phyloP scores from a whole-genome alignment of 2,329 filamentous ascomycete genomes.

The Fusarium chlamydosporum region DNA sequence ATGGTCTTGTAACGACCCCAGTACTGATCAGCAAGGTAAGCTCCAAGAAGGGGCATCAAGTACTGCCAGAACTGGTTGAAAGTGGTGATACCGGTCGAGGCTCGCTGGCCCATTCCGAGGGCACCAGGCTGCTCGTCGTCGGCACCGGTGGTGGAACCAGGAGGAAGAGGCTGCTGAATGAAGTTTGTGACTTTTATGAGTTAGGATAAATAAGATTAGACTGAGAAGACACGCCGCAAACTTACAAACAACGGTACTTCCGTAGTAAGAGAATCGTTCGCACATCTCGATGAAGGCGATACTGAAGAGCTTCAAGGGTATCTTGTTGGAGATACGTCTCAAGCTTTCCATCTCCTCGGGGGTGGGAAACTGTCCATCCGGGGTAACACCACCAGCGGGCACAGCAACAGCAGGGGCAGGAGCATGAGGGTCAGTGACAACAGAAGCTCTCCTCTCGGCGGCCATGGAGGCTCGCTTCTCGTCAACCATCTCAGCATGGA shows the following conservation, averaged over 20 bases:
- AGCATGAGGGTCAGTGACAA: slow-evolving; percentile 36
- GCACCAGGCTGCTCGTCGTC: slow-evolving; percentile 64
- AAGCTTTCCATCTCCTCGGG: slow-evolving; percentile 63
- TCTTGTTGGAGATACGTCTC: slow-evolving; percentile 67
- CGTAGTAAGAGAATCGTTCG: slow-evolving; percentile 82
- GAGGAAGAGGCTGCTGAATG: slow-evolving; percentile 70
- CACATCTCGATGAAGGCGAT: slow-evolving; percentile 78
- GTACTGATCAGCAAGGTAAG: slow-evolving; percentile 67
- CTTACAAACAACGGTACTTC: slow-evolving; percentile 73
- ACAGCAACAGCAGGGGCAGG: not conserved
- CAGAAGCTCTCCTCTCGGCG: slow-evolving; percentile 51
- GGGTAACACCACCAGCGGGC: slow-evolving; percentile 2
- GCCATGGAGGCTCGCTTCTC: slow-evolving; percentile 52
- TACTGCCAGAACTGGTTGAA: slow-evolving; percentile 74
- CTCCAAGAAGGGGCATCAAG: slow-evolving; percentile 70
- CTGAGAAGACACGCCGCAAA: slow-evolving; percentile 46
- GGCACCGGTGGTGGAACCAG: slow-evolving; percentile 68
- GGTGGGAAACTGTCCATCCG: slow-evolving; percentile 43
- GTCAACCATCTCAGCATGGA: slow-evolving; percentile 50
- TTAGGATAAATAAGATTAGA: not conserved
- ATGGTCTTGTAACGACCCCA: slow-evolving; percentile 80
- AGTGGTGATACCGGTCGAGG: slow-evolving; percentile 61
- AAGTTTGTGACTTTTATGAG: slow-evolving; percentile 68
- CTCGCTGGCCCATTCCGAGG: slow-evolving; percentile 69
- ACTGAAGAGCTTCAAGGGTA: slow-evolving; percentile 72